Evolutionary conservation across 2,329 filamentous ascomycete genomes (phyloP), one percentile per base, ranked within the genome.

Genomic region (Fusarium multiceps): DNA sequence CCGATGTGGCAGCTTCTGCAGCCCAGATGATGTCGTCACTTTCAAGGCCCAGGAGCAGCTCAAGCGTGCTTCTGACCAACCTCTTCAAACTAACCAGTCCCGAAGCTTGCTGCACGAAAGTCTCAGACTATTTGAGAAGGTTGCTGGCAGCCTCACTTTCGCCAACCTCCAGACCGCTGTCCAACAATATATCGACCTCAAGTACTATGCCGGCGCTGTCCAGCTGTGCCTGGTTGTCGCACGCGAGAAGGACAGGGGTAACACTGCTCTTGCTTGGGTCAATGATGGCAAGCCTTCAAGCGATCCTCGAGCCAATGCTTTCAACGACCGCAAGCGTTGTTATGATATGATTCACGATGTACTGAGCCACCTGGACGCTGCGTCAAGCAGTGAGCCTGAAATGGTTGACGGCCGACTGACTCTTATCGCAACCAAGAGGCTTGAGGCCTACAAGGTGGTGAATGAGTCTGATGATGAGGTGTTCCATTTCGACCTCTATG

Each of bases 21-120:
- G 94, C 75, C 90, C 95, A 1, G 95, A 99, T 70, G 96, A 99
- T 82, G 96, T 98, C 3, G 90, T 98, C 69, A 95, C 98, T 72
- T 99, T 99, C 89, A 98, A 97, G 81, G 96, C 96, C 0, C 95
- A 98, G 78, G 96, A 99, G 80, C 92, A 95, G 75, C 84, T 98
- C 55, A 97, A 97, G 84, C 89, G 93, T 72, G 95, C 95, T 2
- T 90, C 90, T 4, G 94, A 98, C 78, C 89, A 92, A 49, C 89
- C 90, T 12, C 83, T 86, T 7, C 93, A 94, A 75, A 89, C 89
- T 6, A 95, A 94, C 72, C 85, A 89, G 55, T 93, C 92, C 8
- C 89, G 94, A 34, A 90, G 90, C 46, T 83, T 97, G 37, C 86
- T 99, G 23, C 94, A 94, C 72, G 95, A 98, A 78, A 98, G 94